A percentile compares a stretch with the other conserved stretches of the same genome.
phyloP scores from a whole-genome alignment of 1,139 yeast species.

The Geotrichum histeridarum region DNA sequence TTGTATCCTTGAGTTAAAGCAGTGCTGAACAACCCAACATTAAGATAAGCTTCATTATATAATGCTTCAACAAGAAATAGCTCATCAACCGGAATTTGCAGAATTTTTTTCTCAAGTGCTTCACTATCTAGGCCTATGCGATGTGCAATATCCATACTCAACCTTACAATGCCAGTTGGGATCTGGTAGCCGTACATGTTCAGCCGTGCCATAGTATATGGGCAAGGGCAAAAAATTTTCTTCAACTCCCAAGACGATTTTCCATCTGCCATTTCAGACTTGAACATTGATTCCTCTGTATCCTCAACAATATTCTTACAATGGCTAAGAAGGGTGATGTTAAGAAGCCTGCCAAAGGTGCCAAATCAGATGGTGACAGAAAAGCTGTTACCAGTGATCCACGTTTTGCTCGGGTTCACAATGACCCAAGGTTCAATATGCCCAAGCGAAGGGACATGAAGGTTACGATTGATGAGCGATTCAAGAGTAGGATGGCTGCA shows the following conservation, averaged over 20 bases:
- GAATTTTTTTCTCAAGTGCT: no score
- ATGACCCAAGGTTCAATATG: slow-evolving; percentile 81
- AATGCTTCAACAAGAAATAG: no score
- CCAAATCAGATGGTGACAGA: slow-evolving; percentile 15
- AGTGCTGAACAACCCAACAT: no score
- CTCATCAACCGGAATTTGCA: no score
- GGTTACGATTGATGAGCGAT: slow-evolving; percentile 81
- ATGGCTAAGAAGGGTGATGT: slow-evolving; percentile 10
- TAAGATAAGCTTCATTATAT: no score
- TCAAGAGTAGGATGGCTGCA: slow-evolving; percentile 49
- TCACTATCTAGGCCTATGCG: no score
- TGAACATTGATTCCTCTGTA: no score
- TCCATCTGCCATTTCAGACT: neutral
- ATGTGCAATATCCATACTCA: no score
- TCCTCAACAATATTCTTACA: neutral
- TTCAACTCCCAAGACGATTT: neutral
- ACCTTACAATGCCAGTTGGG: no score
- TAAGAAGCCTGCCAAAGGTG: slow-evolving; percentile 10
- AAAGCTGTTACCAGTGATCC: slow-evolving; percentile 54
- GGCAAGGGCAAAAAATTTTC: slow-evolving; percentile 8
- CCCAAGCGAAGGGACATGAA: slow-evolving; percentile 68
- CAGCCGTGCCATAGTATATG: neutral
- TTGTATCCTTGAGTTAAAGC: no score
- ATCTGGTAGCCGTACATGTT: no score
- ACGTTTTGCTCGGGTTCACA: slow-evolving; percentile 73